Conservation (phyloP, 2,329 filamentous ascomycete species). For the Neurospora crassa region DNA sequence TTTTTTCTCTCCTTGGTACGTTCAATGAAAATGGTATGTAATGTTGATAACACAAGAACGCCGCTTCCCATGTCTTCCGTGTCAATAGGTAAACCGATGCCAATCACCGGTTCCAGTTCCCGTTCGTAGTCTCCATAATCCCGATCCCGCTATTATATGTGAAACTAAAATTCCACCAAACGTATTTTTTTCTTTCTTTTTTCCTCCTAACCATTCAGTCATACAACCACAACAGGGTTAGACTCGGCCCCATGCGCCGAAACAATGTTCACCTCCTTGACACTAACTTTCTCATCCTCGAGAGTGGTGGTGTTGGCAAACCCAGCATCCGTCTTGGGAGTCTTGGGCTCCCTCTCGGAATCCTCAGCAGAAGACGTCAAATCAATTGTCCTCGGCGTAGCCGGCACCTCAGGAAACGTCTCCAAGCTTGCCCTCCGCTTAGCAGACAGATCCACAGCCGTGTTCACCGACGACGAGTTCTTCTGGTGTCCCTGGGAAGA, state of each 20-base stretch:
- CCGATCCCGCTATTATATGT: not conserved
- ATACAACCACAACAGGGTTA: conserved; percentile 5
- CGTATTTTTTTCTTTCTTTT: not conserved
- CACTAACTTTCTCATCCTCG: not conserved
- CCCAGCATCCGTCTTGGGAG: conserved; percentile 17
- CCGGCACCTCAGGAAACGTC: conserved; percentile 11
- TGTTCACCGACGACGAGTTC: conserved; percentile 20
- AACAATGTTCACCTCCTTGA: conserved; percentile 7
- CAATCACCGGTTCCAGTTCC: not conserved
- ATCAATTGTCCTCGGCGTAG: conserved; percentile 13
- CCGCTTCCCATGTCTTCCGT: not conserved
- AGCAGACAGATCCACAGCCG: conserved; percentile 10
- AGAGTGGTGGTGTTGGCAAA: conserved; percentile 6
- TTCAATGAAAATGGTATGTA: not conserved
- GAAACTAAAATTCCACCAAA: not conserved
- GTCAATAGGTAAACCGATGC: not conserved
- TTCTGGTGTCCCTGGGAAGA: conserved; percentile 14
- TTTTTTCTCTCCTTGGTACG: not conserved
- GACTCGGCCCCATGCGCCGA: conserved; percentile 3
- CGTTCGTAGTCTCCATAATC: not conserved
- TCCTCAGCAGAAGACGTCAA: conserved; percentile 19
- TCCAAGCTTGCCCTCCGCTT: conserved; percentile 11
- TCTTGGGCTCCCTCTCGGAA: conserved; percentile 19
- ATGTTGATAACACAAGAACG: not conserved
- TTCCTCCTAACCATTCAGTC: not conserved